Percentiles rank a stretch among this genome's conserved stretches.
phyloP scores from a whole-genome alignment of 352 stramenopile genomes.

The Pythium aquatile region DNA sequence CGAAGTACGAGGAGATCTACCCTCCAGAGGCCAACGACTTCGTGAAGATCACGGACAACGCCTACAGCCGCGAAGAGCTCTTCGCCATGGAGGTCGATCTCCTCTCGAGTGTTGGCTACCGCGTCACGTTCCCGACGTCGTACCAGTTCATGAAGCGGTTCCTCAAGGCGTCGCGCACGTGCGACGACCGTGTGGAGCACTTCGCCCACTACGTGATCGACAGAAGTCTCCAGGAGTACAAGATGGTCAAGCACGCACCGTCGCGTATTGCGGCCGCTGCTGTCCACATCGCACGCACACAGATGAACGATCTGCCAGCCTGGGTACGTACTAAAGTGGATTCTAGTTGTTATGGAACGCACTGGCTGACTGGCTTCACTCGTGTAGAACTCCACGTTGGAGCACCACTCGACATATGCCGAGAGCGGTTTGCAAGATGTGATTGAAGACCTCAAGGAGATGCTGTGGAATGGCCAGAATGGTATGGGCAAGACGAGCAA shows the following conservation, averaged over 20 bases:
- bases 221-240: constrained; percentile 98
- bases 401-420: constrained; percentile 81
- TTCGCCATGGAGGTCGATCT: constrained; percentile 84
- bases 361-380: constrained; percentile 13
- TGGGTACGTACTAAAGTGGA: constrained; percentile 51
- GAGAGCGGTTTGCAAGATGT: constrained; percentile 54
- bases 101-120: constrained; percentile 66
- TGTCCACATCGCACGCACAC: constrained; percentile 94
- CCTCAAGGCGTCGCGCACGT: constrained; percentile 74
- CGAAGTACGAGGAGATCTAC: constrained; percentile 99
- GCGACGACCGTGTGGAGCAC: constrained; percentile 70
- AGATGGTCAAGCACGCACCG: constrained; percentile 96
- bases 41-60: constrained; percentile 97
- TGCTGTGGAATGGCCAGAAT: constrained; percentile 74
- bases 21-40: constrained; percentile 92
- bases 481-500: constrained; percentile 72
- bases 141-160: constrained; percentile 89
- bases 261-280: constrained; percentile 96
- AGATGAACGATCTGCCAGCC: constrained; percentile 70
- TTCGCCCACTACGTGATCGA: constrained; percentile 98
- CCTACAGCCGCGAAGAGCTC: constrained; percentile 87
- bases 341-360: constrained; percentile 12
- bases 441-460: constrained; percentile 76
- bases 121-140: constrained; percentile 80
- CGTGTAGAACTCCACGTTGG: constrained; percentile 56